Conservation (phyloP, 371 early-diverging fungal genomes). For the Mucor plumbeus region DNA sequence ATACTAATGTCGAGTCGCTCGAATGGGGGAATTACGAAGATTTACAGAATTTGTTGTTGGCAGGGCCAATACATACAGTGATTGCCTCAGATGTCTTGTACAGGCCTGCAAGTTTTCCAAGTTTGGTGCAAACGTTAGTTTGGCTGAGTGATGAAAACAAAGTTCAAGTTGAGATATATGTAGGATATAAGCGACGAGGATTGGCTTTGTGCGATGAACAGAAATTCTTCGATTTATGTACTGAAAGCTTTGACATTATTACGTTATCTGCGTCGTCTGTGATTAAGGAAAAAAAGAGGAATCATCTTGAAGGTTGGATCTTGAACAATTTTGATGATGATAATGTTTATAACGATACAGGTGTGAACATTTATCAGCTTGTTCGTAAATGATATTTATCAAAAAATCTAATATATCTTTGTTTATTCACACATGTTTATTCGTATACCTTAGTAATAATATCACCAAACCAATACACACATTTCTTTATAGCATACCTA, state of each 20-base stretch:
- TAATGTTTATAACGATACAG: constrained; percentile 17
- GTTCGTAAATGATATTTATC: constrained; percentile 11
- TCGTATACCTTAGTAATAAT: too few relatives aligned
- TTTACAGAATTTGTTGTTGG: constrained; percentile 13
- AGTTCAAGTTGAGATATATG: constrained; percentile 31
- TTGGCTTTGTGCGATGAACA: constrained; percentile 31
- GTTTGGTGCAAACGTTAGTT: constrained; percentile 48
- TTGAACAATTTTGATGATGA: neutral
- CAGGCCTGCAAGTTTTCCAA: constrained; percentile 42
- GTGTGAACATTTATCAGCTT: constrained; percentile 24
- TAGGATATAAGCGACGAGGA: constrained; percentile 54
- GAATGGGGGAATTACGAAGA: constrained; percentile 39
- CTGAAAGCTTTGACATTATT: constrained; percentile 21
- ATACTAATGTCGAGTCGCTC: constrained; percentile 25
- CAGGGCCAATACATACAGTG: constrained; percentile 42
- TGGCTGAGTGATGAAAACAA: constrained; percentile 34
- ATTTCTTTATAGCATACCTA: too few relatives aligned
- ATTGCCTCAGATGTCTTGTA: constrained; percentile 67
- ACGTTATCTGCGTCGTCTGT: neutral
- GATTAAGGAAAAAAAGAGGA: neutral
- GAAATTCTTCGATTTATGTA: constrained; percentile 40
- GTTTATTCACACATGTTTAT: too few relatives aligned
- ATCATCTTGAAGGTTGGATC: constrained; percentile 10
- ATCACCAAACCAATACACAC: too few relatives aligned
- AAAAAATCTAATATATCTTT: too few relatives aligned